Evolutionary conservation across 495 filamentous ascomycete species (phyloP).

Genomic region (Daldinia loculata): DNA sequence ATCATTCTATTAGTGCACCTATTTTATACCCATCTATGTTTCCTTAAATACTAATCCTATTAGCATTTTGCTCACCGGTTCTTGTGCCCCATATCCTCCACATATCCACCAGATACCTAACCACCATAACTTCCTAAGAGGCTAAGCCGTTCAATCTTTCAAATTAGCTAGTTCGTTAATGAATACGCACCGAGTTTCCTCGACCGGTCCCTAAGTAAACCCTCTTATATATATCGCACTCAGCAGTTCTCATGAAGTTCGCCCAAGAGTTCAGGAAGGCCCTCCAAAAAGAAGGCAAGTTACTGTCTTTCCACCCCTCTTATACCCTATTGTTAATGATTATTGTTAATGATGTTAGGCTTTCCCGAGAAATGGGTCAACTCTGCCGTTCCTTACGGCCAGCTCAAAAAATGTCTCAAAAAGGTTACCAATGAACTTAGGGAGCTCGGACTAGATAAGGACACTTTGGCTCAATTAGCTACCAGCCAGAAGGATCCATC

Average conservation of each 20-base stretch:
- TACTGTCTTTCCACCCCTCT: neutral
- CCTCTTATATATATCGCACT: neutral
- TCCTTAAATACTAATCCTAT: neutral
- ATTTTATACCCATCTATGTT: neutral
- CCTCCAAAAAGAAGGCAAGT: constrained; percentile 60
- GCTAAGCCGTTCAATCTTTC: neutral
- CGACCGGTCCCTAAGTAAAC: neutral
- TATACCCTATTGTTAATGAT: constrained; percentile 13
- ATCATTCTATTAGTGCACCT: constrained; percentile 7
- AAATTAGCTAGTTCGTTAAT: neutral
- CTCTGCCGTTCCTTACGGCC: constrained; percentile 73
- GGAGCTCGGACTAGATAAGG: constrained; percentile 66
- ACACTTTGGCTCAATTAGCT: constrained; percentile 64
- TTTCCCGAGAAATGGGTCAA: constrained; percentile 74
- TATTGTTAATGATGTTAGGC: constrained; percentile 36
- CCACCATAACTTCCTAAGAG: neutral
- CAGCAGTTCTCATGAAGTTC: constrained; percentile 70
- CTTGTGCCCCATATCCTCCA: neutral
- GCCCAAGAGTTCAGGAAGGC: constrained; percentile 70
- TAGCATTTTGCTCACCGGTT: neutral
- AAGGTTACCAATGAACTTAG: constrained; percentile 68
- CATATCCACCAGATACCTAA: neutral
- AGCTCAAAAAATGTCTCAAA: constrained; percentile 80
- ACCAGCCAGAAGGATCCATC: constrained; percentile 46
- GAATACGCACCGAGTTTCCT: neutral